Conservation (phyloP, 2,329 filamentous ascomycete species). For the Zymoseptoria pseudotritici region DNA sequence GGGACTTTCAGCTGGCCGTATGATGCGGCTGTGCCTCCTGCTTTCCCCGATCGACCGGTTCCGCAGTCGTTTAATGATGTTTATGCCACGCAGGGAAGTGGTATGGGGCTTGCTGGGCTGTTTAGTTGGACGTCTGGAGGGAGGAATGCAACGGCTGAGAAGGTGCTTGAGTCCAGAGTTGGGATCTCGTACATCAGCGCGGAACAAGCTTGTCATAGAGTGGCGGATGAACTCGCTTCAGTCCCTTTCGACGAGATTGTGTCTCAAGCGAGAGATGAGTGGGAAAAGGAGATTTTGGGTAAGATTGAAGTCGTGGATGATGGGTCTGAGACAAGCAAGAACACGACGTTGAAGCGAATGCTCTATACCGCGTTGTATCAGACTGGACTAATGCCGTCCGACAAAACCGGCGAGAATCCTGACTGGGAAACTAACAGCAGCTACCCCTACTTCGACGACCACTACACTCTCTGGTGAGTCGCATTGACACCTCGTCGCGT, state of each 20-base stretch:
- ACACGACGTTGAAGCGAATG: constrained; percentile 14
- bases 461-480: constrained; percentile 25
- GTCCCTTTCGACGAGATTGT: constrained; percentile 11
- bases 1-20: constrained; percentile 18
- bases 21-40: constrained; percentile 9
- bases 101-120: constrained; percentile 13
- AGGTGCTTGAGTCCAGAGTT: constrained; percentile 7
- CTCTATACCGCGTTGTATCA: constrained; percentile 19
- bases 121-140: constrained; percentile 15
- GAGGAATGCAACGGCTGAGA: constrained; percentile 6
- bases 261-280: constrained; percentile 12
- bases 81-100: constrained; percentile 11
- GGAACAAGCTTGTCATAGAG: constrained; percentile 11
- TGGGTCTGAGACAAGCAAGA: constrained; percentile 7
- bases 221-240: constrained; percentile 6
- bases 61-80: constrained; percentile 13
- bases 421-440: constrained; percentile 21
- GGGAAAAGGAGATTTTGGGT: constrained; percentile 11
- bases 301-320: constrained; percentile 11
- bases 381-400: constrained; percentile 15
- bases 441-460: constrained; percentile 33
- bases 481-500: background rate
- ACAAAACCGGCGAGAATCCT: constrained; percentile 25
- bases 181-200: constrained; percentile 16
- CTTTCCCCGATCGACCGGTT: constrained; percentile 7